Evolutionary conservation across 176 grass and related monocot species (phyloP).

Genomic region (Oryza meyeriana): DNA sequence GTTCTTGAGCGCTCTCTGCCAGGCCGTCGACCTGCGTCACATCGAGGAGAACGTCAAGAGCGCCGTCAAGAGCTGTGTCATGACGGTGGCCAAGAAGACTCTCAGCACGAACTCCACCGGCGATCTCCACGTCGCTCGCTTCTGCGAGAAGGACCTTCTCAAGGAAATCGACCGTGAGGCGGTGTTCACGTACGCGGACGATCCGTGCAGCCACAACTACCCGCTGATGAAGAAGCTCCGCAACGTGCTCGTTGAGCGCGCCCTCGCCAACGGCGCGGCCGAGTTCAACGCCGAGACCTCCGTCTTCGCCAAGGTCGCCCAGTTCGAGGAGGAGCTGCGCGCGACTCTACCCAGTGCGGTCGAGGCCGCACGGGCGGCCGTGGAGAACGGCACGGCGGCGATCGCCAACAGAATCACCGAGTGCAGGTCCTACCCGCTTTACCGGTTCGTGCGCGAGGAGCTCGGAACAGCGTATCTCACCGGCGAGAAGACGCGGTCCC

Average conservation of each 20-base stretch:
- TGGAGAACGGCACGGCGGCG: constrained; percentile 47
- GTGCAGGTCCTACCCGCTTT: constrained; percentile 54
- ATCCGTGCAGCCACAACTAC: constrained; percentile 70
- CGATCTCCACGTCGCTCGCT: constrained; percentile 46
- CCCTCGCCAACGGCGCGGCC: constrained; percentile 41
- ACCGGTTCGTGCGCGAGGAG: constrained; percentile 45
- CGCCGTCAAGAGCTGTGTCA: constrained; percentile 51
- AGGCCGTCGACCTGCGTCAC: constrained; percentile 66
- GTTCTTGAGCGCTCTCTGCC: constrained; percentile 65
- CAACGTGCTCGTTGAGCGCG: constrained; percentile 60
- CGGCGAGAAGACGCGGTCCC: constrained; percentile 60
- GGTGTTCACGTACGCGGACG: constrained; percentile 65
- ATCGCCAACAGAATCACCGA: constrained; percentile 44
- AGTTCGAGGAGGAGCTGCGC: constrained; percentile 53
- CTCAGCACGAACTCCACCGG: constrained; percentile 44
- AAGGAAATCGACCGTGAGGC: constrained; percentile 54
- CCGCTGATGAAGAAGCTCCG: constrained; percentile 67
- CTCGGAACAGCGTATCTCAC: constrained; percentile 47
- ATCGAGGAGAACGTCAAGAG: constrained; percentile 66
- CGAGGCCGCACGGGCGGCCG: constrained; percentile 30
- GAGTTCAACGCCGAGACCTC: constrained; percentile 50
- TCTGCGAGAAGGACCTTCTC: constrained; percentile 64
- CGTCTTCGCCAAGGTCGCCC: constrained; percentile 54
- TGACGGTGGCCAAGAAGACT: constrained; percentile 55
- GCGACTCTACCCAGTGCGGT: constrained; percentile 40